Evolutionary conservation across 768 basidiomycete genomes (phyloP).

Genomic region (Xerocomellus intermedius): DNA sequence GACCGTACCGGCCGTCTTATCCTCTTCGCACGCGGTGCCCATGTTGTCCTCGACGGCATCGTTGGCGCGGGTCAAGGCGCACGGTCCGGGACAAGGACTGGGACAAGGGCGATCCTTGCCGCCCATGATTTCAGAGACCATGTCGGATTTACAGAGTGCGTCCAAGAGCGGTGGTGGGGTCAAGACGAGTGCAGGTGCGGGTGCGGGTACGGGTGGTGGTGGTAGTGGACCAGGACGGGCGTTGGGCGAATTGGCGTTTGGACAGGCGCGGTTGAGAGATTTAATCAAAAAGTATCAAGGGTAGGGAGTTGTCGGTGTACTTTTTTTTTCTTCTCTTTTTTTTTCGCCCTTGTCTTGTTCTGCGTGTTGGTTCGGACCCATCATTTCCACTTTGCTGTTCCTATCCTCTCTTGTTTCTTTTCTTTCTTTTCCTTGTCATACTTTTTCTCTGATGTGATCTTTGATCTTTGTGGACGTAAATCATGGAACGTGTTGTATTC

Average conservation of each 20-base stretch:
- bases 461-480: background rate
- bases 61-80: slow-evolving; percentile 49
- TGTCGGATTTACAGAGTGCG: slow-evolving; percentile 16
- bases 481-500: slow-evolving; percentile 10
- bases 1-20: slow-evolving; percentile 66
- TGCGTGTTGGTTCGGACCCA: background rate
- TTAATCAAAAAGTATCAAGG: slow-evolving; percentile 81
- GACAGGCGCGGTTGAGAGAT: slow-evolving; percentile 73
- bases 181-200: background rate
- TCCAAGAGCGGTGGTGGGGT: slow-evolving; percentile 9
- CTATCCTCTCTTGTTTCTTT: background rate
- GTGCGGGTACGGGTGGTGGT: background rate
- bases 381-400: background rate
- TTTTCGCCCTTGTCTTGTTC: background rate
- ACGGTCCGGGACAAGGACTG: slow-evolving; percentile 18
- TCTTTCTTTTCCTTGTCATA: background rate
- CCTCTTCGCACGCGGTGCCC: slow-evolving; percentile 71
- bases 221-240: slow-evolving; percentile 12
- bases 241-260: slow-evolving; percentile 61
- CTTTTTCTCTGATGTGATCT: background rate
- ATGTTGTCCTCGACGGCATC: slow-evolving; percentile 76
- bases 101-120: slow-evolving; percentile 24
- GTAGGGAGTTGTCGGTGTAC: slow-evolving; percentile 2
- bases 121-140: slow-evolving; percentile 36
- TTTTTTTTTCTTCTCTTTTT: background rate